A percentile compares a stretch with the other conserved stretches of the same genome.
These are phyloP conservation scores for Leavenworthia alabamica DNA, from an alignment of 345 rosid genomes.

Conservation along the genomic window DNA sequence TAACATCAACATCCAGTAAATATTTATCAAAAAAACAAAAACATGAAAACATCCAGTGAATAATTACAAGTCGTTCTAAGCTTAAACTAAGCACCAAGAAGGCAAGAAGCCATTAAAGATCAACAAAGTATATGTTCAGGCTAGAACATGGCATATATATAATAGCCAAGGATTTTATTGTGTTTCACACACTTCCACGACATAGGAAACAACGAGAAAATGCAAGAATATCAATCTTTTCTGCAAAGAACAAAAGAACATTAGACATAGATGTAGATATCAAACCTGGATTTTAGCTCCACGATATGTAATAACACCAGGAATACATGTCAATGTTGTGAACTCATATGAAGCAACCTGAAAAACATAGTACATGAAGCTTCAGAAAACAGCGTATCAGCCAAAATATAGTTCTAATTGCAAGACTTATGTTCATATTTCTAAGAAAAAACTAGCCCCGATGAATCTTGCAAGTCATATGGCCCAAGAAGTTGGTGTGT, in stretches of 20 bases:
- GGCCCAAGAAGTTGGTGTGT: neutral
- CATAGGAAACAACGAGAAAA: neutral
- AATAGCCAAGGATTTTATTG: neutral
- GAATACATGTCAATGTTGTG: slow-evolving; percentile 95
- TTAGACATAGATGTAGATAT: neutral
- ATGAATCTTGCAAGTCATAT: neutral
- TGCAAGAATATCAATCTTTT: neutral
- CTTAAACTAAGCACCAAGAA: neutral
- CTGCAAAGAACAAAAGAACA: neutral
- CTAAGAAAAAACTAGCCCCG: neutral
- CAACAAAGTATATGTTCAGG: neutral
- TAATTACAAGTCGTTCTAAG: neutral
- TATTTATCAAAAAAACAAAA: neutral
- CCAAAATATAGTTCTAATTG: neutral
- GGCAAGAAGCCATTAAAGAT: neutral
- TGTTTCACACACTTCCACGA: neutral
- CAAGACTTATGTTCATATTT: neutral
- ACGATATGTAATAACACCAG: slow-evolving; percentile 82
- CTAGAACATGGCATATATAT: neutral
- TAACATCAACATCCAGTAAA: neutral
- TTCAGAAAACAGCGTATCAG: slow-evolving; percentile 4
- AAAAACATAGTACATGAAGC: neutral
- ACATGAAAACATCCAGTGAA: neutral
- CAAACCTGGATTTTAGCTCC: slow-evolving; percentile 97
- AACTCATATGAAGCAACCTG: slow-evolving; percentile 99